These are phyloP conservation scores for Pythium inflatum DNA, from an alignment of 352 stramenopile species.

Conservation along the genomic window DNA sequence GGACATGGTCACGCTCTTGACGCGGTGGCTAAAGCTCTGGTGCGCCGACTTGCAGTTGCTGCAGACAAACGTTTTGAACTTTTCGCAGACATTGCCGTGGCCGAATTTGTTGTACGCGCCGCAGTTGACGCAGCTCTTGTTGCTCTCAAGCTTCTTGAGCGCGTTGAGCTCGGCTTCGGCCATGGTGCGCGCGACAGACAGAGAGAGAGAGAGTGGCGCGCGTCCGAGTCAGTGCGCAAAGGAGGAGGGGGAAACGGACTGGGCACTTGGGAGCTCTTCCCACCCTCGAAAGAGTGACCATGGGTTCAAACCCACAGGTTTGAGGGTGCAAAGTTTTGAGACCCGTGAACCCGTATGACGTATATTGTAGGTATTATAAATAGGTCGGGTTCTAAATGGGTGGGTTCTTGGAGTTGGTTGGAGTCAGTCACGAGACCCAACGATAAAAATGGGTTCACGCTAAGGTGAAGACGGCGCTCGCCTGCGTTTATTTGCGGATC, in stretches of 20 bases:
- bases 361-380: background rate
- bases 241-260: background rate
- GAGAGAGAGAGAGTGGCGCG: constrained; percentile 8
- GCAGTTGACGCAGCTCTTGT: constrained; percentile 88
- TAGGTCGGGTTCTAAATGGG: background rate
- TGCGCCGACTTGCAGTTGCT: constrained; percentile 95
- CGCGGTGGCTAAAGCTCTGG: constrained; percentile 93
- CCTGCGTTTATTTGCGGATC: background rate
- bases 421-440: too few species aligned
- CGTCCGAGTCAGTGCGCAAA: constrained; percentile 3
- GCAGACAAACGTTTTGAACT: constrained; percentile 94
- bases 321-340: background rate
- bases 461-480: background rate
- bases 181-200: constrained; percentile 8
- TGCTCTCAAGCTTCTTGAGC: constrained; percentile 82
- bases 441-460: constrained; percentile 19
- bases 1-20: constrained; percentile 96
- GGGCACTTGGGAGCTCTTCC: constrained; percentile 7
- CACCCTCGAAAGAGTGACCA: background rate
- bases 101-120: constrained; percentile 90
- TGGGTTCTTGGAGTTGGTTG: background rate
- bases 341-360: constrained; percentile 2
- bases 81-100: constrained; percentile 92
- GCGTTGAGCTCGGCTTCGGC: constrained; percentile 78
- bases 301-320: background rate